A percentile compares a stretch with the other conserved stretches of the same genome.
Evolutionary conservation across 2,329 filamentous ascomycete genomes (phyloP).

Genomic region (Byssoonygena ceratinophila): DNA sequence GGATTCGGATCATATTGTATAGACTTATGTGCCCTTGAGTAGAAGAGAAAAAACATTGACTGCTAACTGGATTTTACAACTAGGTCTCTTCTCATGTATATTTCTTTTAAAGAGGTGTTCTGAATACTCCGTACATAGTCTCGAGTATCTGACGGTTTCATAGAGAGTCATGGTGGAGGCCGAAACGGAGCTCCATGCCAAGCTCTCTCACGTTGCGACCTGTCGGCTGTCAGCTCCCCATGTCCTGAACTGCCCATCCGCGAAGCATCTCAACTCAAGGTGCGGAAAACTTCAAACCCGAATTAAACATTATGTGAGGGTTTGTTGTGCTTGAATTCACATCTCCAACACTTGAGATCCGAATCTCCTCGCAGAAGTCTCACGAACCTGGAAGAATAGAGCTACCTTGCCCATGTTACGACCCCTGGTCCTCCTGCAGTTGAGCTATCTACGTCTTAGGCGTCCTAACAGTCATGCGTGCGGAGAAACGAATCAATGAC

Average conservation of each 20-base stretch:
- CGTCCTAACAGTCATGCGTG: constrained; percentile 9
- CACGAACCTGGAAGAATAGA: not conserved
- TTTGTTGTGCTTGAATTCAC: not conserved
- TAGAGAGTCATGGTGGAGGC: too few species aligned
- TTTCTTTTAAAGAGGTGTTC: too few species aligned
- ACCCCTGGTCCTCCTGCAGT: not conserved
- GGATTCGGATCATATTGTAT: too few species aligned
- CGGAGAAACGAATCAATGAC: constrained; percentile 11
- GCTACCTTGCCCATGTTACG: not conserved
- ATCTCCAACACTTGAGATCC: not conserved
- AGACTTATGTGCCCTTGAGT: too few species aligned
- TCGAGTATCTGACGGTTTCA: too few species aligned
- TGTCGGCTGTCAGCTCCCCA: too few species aligned
- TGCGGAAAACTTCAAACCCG: not conserved
- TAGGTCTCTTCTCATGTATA: too few species aligned
- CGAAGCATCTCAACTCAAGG: not conserved
- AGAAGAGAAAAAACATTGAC: too few species aligned
- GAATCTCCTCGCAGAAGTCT: not conserved
- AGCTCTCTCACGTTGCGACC: too few species aligned
- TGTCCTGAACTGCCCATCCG: not conserved
- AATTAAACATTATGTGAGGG: not conserved
- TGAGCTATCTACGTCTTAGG: not conserved
- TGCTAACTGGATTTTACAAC: too few species aligned
- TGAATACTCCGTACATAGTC: too few species aligned
- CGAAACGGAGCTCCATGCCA: not conserved